phyloP scores from a whole-genome alignment of 1,139 yeast genomes.

The Diutina ranongensis region DNA sequence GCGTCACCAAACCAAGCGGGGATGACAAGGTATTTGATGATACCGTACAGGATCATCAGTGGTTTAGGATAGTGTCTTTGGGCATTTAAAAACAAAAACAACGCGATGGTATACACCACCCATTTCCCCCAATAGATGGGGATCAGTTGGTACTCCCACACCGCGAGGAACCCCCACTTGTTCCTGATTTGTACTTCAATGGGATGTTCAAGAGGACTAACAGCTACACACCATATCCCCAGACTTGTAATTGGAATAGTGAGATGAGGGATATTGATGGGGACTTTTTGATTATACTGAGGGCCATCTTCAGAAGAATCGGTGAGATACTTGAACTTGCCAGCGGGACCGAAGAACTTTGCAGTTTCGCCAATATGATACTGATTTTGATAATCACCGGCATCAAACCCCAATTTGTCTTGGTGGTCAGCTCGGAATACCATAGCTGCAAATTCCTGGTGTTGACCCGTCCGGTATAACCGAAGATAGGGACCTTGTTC shows the following conservation, averaged over 20 bases:
- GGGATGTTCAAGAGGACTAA: neutral
- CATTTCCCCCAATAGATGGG: slow-evolving; percentile 2
- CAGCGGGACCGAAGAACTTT: neutral
- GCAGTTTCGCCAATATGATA: neutral
- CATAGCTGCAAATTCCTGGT: neutral
- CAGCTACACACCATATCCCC: neutral
- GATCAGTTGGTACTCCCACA: slow-evolving; percentile 4
- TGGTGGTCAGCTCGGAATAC: neutral
- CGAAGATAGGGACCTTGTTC: neutral
- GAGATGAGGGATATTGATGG: neutral
- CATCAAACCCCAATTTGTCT: neutral
- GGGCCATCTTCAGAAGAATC: neutral
- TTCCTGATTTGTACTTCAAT: neutral
- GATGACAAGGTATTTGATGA: neutral
- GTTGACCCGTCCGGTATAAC: neutral
- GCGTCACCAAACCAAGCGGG: neutral
- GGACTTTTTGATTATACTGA: neutral
- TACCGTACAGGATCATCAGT: neutral
- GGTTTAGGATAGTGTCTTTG: neutral
- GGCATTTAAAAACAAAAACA: neutral
- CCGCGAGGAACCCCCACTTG: neutral
- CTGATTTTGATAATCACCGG: neutral
- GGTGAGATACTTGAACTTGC: neutral
- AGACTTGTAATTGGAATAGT: neutral
- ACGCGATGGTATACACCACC: neutral